Percentiles rank a stretch among this genome's conserved stretches.
These are phyloP conservation scores for Pelagophyceae sp. DNA, from an alignment of 352 stramenopile genomes.

Conservation along the genomic window DNA sequence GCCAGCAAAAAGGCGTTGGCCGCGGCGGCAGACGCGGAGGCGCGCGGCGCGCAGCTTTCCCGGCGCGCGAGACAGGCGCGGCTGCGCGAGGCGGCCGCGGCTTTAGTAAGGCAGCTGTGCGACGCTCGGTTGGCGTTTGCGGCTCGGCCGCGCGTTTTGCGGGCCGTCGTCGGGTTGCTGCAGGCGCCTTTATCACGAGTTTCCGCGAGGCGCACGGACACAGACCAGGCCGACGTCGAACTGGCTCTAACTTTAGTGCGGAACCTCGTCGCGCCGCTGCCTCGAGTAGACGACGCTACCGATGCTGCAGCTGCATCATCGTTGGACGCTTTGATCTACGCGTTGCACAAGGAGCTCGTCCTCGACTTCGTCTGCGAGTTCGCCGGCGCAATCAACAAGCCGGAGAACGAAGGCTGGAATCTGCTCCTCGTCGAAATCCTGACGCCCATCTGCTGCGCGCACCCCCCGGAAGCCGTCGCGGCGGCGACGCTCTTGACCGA, in stretches of 20 bases:
- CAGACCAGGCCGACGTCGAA: neutral
- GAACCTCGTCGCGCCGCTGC: neutral
- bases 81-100: neutral
- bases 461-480: neutral
- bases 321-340: neutral
- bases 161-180: neutral
- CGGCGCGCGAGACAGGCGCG: neutral
- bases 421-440: conserved; percentile 8
- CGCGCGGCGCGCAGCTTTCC: neutral
- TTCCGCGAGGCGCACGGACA: neutral
- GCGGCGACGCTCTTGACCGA: neutral
- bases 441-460: neutral
- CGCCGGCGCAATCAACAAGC: neutral
- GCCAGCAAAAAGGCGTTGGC: neutral
- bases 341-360: neutral
- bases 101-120: neutral
- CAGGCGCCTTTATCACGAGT: neutral
- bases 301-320: neutral
- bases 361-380: conserved; percentile 8
- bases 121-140: neutral
- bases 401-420: neutral
- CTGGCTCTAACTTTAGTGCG: neutral
- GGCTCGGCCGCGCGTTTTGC: neutral
- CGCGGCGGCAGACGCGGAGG: neutral
- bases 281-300: neutral